phyloP scores from a whole-genome alignment of 345 rosid species.

The Dovyalis caffra region DNA sequence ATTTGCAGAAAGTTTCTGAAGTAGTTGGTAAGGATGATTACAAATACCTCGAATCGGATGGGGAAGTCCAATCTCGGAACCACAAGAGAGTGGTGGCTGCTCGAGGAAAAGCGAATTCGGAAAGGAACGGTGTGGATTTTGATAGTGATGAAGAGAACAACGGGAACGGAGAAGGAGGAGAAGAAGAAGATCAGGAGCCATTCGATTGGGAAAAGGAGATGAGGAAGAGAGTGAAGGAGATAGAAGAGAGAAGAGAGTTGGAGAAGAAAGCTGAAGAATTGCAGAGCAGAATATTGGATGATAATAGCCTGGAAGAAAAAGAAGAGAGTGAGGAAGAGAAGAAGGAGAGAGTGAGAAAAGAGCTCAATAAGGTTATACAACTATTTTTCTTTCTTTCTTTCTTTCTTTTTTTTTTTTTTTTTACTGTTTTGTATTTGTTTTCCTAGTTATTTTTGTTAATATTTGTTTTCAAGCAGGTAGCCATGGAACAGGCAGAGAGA shows the following conservation, averaged over 20 bases:
- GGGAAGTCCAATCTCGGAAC: constrained; percentile 35
- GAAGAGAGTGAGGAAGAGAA: constrained; percentile 87
- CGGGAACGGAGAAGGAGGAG: constrained; percentile 45
- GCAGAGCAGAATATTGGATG: constrained; percentile 48
- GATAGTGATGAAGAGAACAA: constrained; percentile 47
- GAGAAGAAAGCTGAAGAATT: constrained; percentile 90
- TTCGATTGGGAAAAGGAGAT: constrained; percentile 73
- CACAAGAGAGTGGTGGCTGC: constrained; percentile 32
- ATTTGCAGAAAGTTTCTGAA: not conserved
- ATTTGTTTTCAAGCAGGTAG: constrained; percentile 55
- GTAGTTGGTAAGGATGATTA: not conserved
- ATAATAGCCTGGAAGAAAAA: constrained; percentile 31
- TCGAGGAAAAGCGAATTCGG: constrained; percentile 65
- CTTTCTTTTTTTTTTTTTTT: not conserved
- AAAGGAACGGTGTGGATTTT: constrained; percentile 69
- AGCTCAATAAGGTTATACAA: constrained; percentile 68
- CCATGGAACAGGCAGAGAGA: constrained; percentile 90
- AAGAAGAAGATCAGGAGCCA: constrained; percentile 43
- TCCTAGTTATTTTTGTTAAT: not conserved
- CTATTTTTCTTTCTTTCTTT: too few species aligned
- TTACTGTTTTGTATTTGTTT: not conserved
- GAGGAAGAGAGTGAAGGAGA: constrained; percentile 69
- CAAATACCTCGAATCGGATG: constrained; percentile 27
- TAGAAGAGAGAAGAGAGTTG: constrained; percentile 79
- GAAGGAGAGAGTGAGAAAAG: constrained; percentile 75